Base-by-base conservation (phyloP, 768 basidiomycete genomes). In the Xanthoconium purpureum region DNA sequence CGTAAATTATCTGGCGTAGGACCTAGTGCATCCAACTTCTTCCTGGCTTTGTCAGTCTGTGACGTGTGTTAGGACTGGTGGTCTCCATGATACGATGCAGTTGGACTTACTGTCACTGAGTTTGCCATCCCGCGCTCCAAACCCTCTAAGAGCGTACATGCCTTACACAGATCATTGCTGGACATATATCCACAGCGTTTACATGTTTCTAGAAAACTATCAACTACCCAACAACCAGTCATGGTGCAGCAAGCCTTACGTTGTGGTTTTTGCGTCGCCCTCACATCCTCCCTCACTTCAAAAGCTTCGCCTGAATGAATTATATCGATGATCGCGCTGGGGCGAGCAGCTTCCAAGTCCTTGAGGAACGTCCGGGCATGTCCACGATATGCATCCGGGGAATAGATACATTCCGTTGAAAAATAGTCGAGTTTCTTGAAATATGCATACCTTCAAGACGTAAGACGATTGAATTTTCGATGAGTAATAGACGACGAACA, bases 401-500 rank as follows among this genome's bases (percentile, higher is more conserved):
- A 95, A 72, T 99, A 99, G 63, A 98, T 98, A 71, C 97, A 99
- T 69, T 99, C 97, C 9, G 96, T 99, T 3, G 95, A 98, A 74
- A 97, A 98, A 72, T 99, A 99, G 68, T 98, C 95, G 20, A 99
- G 80, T 73, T 98, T 97, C 78, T 96, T 98, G 79, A 98, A 98
- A 73, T 99, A 98, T 10, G 96, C 96, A 71, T 98, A 98, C 93
- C 93, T 95, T 64, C 33, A 15, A 40, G 36, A 32, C 35, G 35
- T 47, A n/a, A 63, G 58, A 61, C 46, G 39, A 56, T 30, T 28
- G n/a, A n/a, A 52, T 29, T 50, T 43, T 40, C 54, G 47, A 14
- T 30, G 33, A 37, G 17, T 20, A 35, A 56, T 38, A 28, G 43
- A 46, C 18, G 40, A 73, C 83, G 60, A 62, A 93, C 97, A 99